Evolutionary conservation across 257 asterid species (phyloP).

Genomic region (Eucommia ulmoides): DNA sequence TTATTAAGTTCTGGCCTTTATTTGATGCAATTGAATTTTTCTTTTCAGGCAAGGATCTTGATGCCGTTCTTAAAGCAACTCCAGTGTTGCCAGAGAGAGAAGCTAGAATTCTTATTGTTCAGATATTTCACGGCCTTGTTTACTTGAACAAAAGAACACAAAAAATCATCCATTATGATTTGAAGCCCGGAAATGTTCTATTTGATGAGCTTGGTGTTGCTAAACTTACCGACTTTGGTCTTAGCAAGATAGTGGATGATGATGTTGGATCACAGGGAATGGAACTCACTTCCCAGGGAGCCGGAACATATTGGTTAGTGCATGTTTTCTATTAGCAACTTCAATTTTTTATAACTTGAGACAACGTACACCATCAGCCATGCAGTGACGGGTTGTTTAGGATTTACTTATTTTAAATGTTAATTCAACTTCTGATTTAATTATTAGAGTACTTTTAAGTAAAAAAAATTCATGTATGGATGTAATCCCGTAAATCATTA

Average conservation of each 20-base stretch:
- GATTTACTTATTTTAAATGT: no score
- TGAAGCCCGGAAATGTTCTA: constrained; percentile 97
- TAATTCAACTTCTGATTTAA: no score
- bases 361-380: no score
- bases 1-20: no score
- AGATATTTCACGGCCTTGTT: constrained; percentile 92
- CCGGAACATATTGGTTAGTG: constrained; percentile 98
- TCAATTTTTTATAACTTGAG: no score
- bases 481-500: no score
- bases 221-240: constrained; percentile 97
- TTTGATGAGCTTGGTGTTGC: constrained; percentile 87
- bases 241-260: constrained; percentile 96
- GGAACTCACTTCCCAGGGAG: constrained; percentile 99
- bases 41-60: constrained; percentile 82
- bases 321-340: no score
- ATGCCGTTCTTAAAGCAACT: constrained; percentile 84
- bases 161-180: constrained; percentile 88
- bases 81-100: constrained; percentile 80
- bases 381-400: no score
- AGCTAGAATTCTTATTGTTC: constrained; percentile 74
- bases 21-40: no score
- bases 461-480: no score
- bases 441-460: no score
- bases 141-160: constrained; percentile 82
- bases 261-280: constrained; percentile 98